Percentiles rank a stretch among this genome's conserved stretches.
Conservation (phyloP, 768 basidiomycete species). For the Boletales sp. region DNA sequence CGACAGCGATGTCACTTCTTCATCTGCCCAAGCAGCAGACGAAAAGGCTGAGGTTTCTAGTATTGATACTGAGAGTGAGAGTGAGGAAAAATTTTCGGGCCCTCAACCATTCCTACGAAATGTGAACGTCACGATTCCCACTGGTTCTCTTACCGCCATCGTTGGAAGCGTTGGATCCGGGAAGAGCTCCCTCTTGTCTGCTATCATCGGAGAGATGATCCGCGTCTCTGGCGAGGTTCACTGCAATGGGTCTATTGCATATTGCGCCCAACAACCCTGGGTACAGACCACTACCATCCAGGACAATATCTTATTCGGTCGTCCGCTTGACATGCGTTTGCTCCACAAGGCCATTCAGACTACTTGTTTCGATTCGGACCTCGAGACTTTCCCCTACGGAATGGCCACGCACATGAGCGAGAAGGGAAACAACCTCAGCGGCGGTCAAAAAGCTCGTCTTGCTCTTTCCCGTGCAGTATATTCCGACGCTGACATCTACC, state of each 20-base stretch:
- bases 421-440: slow-evolving; percentile 42
- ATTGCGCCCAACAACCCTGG: slow-evolving; percentile 33
- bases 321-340: slow-evolving; percentile 22
- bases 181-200: slow-evolving; percentile 28
- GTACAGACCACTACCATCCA: slow-evolving; percentile 29
- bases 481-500: slow-evolving; percentile 37
- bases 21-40: neutral
- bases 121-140: slow-evolving; percentile 18
- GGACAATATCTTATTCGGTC: slow-evolving; percentile 31
- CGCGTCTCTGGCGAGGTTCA: slow-evolving; percentile 22
- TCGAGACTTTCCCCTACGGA: slow-evolving; percentile 26
- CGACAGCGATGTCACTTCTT: neutral
- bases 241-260: slow-evolving; percentile 26
- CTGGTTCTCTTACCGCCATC: slow-evolving; percentile 24
- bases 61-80: slow-evolving; percentile 7
- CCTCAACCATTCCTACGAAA: slow-evolving; percentile 18
- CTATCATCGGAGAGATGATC: slow-evolving; percentile 29
- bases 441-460: slow-evolving; percentile 50
- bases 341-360: slow-evolving; percentile 26
- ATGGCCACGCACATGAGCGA: slow-evolving; percentile 45
- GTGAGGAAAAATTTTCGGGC: slow-evolving; percentile 4
- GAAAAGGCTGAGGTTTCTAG: slow-evolving; percentile 6
- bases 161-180: slow-evolving; percentile 27
- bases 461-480: slow-evolving; percentile 46
- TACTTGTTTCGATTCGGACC: slow-evolving; percentile 28